phyloP scores from a whole-genome alignment of 2,329 filamentous ascomycete species.

The Fusarium sp. region DNA sequence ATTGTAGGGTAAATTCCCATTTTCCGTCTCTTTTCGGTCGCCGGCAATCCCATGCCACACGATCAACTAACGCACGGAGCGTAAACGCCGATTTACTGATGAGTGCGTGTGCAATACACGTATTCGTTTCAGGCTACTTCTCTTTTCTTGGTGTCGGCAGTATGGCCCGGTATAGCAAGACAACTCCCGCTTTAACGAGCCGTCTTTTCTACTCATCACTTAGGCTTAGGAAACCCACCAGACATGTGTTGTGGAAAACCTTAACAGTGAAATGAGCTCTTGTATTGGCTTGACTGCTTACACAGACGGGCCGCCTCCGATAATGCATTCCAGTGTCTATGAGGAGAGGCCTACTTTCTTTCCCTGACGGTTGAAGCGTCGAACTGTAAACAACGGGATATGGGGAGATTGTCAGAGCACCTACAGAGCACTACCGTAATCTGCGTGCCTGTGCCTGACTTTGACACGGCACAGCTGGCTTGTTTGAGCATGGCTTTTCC shows the following conservation, averaged over 20 bases:
- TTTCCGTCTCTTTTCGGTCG: not conserved
- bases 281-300: constrained; percentile 13
- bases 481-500: constrained; percentile 12
- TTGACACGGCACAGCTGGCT: constrained; percentile 7
- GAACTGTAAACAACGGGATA: constrained; percentile 20
- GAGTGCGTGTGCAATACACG: constrained; percentile 3
- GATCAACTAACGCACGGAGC: not conserved
- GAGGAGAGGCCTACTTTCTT: not conserved
- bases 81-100: constrained; percentile 3
- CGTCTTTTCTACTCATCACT: not conserved
- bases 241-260: constrained; percentile 6
- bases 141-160: constrained; percentile 14
- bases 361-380: constrained; percentile 28
- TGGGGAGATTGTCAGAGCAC: constrained; percentile 15
- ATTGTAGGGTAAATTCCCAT: constrained; percentile 9
- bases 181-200: not conserved
- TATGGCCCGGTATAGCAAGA: constrained; percentile 9
- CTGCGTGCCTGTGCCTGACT: constrained; percentile 21
- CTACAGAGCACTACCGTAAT: not conserved
- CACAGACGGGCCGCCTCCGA: constrained; percentile 27
- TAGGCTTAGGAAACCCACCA: not conserved
- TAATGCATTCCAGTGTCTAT: constrained; percentile 23
- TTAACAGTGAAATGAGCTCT: constrained; percentile 18
- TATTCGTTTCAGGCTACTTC: constrained; percentile 39
- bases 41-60: constrained; percentile 14